phyloP scores from a whole-genome alignment of 2,329 filamentous ascomycete genomes.

The Myriosclerotinia curreyana region DNA sequence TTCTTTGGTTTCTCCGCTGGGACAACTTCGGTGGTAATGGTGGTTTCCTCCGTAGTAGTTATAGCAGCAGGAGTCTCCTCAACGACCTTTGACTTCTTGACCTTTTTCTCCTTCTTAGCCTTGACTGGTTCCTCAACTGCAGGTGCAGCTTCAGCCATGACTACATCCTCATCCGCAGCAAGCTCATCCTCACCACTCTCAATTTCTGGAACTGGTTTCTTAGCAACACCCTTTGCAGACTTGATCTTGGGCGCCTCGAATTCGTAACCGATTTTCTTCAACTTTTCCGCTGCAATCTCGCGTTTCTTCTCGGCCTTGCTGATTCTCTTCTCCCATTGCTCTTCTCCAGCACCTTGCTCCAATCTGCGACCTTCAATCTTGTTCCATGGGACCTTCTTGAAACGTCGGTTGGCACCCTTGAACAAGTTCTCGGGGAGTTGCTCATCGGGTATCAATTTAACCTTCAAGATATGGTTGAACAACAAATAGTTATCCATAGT shows the following conservation, averaged over 20 bases:
- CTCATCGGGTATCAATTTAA: constrained; percentile 71
- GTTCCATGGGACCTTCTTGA: constrained; percentile 85
- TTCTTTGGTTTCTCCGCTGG: constrained; percentile 33
- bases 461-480: constrained; percentile 90
- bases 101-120: constrained; percentile 33
- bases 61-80: constrained; percentile 22
- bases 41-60: constrained; percentile 36
- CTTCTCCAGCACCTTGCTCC: constrained; percentile 67
- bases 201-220: constrained; percentile 37
- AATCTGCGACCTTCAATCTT: constrained; percentile 77
- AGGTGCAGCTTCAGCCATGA: constrained; percentile 38
- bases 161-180: constrained; percentile 22
- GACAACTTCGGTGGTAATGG: constrained; percentile 44
- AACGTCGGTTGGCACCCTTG: constrained; percentile 86
- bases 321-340: constrained; percentile 75
- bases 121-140: constrained; percentile 22
- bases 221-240: constrained; percentile 52
- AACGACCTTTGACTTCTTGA: constrained; percentile 28
- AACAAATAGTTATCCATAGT: constrained; percentile 98
- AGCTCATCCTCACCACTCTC: constrained; percentile 30
- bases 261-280: constrained; percentile 80
- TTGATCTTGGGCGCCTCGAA: constrained; percentile 74
- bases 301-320: constrained; percentile 70
- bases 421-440: constrained; percentile 79
- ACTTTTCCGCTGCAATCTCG: constrained; percentile 64